phyloP scores from a whole-genome alignment of 2,329 filamentous ascomycete genomes.

The Neonectria hederae region DNA sequence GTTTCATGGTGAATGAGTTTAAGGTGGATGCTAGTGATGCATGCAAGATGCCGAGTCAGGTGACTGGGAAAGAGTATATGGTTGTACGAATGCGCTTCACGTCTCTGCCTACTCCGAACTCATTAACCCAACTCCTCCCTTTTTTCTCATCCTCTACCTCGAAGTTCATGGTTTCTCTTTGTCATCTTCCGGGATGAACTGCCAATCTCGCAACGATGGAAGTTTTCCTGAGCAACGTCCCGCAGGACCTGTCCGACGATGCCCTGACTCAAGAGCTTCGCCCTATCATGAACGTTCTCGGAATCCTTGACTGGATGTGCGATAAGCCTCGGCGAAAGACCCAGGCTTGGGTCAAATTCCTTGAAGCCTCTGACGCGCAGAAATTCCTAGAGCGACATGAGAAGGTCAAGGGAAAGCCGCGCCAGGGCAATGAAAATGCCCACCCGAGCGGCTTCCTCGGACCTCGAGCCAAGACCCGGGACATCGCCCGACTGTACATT shows the following conservation, averaged over 20 bases:
- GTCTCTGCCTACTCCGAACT: not conserved
- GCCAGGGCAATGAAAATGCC: conserved; percentile 13
- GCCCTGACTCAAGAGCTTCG: conserved; percentile 51
- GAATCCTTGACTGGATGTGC: conserved; percentile 55
- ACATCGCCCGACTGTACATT: conserved; percentile 45
- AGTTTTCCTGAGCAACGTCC: conserved; percentile 56
- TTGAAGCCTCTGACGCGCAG: conserved; percentile 49
- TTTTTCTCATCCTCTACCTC: not conserved
- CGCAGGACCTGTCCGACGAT: conserved; percentile 50
- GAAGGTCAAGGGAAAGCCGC: conserved; percentile 32
- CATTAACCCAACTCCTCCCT: not conserved
- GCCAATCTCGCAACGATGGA: conserved; percentile 51
- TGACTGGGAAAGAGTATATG: not conserved
- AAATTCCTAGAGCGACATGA: conserved; percentile 53
- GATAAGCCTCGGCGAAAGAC: conserved; percentile 51
- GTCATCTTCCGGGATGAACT: not conserved
- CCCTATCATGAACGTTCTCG: conserved; percentile 51
- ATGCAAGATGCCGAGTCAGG: not conserved
- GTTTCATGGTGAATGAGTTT: not conserved
- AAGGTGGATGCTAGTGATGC: not conserved
- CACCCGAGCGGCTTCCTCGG: not conserved
- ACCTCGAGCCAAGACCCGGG: not conserved
- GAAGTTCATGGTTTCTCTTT: not conserved
- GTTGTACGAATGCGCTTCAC: not conserved
- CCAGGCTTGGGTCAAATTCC: conserved; percentile 56